Base-by-base conservation (phyloP, 352 stramenopile genomes). In the Phytophthora sp. region DNA sequence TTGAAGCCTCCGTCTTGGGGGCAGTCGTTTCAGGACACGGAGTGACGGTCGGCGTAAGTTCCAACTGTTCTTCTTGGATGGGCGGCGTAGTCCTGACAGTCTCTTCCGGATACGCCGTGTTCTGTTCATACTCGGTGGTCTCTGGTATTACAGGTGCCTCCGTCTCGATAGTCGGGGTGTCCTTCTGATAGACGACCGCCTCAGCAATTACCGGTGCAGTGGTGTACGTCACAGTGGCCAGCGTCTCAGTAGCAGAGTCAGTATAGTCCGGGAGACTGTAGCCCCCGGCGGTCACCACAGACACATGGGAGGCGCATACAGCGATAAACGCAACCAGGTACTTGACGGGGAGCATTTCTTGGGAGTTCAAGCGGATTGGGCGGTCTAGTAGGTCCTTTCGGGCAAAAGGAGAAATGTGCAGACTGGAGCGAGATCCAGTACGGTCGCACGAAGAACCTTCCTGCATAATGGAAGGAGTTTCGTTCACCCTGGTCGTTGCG, bases 281-380 rank as follows among this genome's bases (percentile, higher is more conserved):
- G n/a, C 68, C 57, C 9, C 54, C 57, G 7, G 58, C 68, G 18
- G n/a, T 74, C 35, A 58, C 68, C 18, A 65, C 44, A 29, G 63
- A 72, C 1, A 51, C 31, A 35, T 70, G 69, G 1, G 64, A 63
- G 41, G 55, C 63, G 18, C 58, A 73, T 41, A 71, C 15, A 24
- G 55, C 64, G 38, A 73, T 53, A 9, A 76, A 41, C 15, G 64
- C 49, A 35, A 65, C 64, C 13, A 76, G 44, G n/a, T 71, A 76
- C 69, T 76, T 76, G 33, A 73, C 49, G 16, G 57, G 64, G 2
- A 76, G 63, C 69, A 76, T 76, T n/a, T 11, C 1, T 57, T n/a
- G 27, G 23, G 30, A 7, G 27, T 35, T 60, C 2, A 21, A 15
- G 13, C 60, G 33, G 47, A 30, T 33, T 42, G 36, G 23, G 29